Evolutionary conservation across 2,329 filamentous ascomycete genomes (phyloP).

Genomic region (Colletotrichum echinochloae): DNA sequence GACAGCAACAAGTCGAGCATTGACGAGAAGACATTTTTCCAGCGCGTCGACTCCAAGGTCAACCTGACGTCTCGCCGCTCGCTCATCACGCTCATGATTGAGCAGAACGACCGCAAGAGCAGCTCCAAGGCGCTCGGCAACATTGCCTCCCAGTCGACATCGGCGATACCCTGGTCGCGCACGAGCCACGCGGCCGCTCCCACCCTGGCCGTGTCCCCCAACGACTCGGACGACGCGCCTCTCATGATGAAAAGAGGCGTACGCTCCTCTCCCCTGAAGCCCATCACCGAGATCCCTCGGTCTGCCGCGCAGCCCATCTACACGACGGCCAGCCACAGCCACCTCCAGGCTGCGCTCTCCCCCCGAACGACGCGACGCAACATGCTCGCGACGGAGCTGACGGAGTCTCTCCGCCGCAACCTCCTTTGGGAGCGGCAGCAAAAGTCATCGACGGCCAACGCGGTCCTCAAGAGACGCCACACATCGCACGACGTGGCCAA

Average conservation of each 20-base stretch:
- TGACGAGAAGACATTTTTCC: slow-evolving; percentile 84
- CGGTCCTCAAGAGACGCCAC: slow-evolving; percentile 88
- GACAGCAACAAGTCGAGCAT: slow-evolving; percentile 87
- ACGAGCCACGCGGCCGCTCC: slow-evolving; percentile 56
- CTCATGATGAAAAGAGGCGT: slow-evolving; percentile 73
- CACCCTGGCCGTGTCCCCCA: slow-evolving; percentile 61
- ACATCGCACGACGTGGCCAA: slow-evolving; percentile 93
- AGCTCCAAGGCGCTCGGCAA: slow-evolving; percentile 73
- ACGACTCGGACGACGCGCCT: slow-evolving; percentile 72
- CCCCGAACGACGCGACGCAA: slow-evolving; percentile 92
- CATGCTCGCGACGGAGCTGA: slow-evolving; percentile 95
- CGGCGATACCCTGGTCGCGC: slow-evolving; percentile 75
- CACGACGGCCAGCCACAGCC: slow-evolving; percentile 69
- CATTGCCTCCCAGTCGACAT: slow-evolving; percentile 73
- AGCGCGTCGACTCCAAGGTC: slow-evolving; percentile 88
- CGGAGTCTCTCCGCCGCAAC: slow-evolving; percentile 90
- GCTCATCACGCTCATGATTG: slow-evolving; percentile 89
- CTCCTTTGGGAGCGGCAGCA: slow-evolving; percentile 96
- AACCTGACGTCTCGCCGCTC: slow-evolving; percentile 89
- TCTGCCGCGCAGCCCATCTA: slow-evolving; percentile 82
- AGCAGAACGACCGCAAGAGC: slow-evolving; percentile 73
- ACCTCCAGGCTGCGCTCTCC: slow-evolving; percentile 82
- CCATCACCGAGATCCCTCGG: slow-evolving; percentile 73
- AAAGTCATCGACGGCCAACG: slow-evolving; percentile 89
- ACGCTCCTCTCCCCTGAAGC: slow-evolving; percentile 61